Conservation (phyloP, 2,329 filamentous ascomycete genomes). For the Xylariaceae sp. region DNA sequence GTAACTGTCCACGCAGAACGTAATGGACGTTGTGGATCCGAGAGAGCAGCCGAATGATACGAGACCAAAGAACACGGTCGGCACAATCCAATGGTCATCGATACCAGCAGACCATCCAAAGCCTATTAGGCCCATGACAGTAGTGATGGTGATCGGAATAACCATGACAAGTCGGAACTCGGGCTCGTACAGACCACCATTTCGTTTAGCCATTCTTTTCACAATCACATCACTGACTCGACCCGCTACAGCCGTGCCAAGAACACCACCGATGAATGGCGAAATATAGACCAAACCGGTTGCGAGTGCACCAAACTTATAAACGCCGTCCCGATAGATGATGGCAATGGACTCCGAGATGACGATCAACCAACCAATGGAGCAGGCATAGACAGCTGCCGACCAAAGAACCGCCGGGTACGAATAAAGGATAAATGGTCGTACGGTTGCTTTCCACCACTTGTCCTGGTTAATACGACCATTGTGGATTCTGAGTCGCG, state of each 20-base stretch:
- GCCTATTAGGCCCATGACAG: conserved; percentile 83
- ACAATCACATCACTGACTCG: conserved; percentile 84
- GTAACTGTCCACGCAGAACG: conserved; percentile 91
- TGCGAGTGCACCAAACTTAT: conserved; percentile 77
- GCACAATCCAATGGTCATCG: conserved; percentile 79
- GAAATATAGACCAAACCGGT: conserved; percentile 86
- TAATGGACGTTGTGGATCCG: conserved; percentile 86
- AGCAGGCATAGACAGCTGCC: conserved; percentile 76
- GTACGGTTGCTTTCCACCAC: conserved; percentile 72
- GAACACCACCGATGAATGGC: conserved; percentile 80
- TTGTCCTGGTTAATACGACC: conserved; percentile 73
- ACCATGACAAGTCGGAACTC: conserved; percentile 92
- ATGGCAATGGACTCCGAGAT: conserved; percentile 81
- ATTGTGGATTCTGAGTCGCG: conserved; percentile 73
- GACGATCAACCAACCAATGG: conserved; percentile 92
- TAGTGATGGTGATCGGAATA: conserved; percentile 71
- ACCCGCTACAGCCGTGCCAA: conserved; percentile 89
- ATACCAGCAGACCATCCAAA: conserved; percentile 89
- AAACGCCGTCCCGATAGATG: conserved; percentile 69
- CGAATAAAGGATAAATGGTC: conserved; percentile 80
- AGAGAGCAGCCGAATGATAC: conserved; percentile 90
- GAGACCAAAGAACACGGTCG: conserved; percentile 87
- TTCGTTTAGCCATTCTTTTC: conserved; percentile 73
- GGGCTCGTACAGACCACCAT: conserved; percentile 92
- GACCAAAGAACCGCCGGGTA: conserved; percentile 93